phyloP scores from a whole-genome alignment of 495 filamentous ascomycete species.

The Bacidia rubella region DNA sequence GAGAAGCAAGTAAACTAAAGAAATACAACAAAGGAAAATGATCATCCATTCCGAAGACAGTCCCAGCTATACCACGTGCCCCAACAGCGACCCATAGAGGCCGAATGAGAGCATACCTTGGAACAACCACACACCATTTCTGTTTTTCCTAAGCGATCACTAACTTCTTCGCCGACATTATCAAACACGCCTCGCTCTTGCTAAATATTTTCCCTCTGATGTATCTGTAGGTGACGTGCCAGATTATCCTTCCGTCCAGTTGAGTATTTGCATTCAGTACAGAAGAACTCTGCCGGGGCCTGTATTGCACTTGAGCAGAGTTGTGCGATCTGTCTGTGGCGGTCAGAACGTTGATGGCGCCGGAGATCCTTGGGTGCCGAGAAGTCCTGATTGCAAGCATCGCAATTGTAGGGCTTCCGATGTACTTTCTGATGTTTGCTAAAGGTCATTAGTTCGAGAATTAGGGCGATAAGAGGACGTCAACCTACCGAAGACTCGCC shows the following conservation, averaged over 20 bases:
- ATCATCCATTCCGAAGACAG: too few species aligned
- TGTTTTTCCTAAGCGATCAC: too few species aligned
- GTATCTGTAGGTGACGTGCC: too few species aligned
- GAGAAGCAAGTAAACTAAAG: too few species aligned
- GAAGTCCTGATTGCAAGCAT: background rate
- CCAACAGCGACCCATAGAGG: too few species aligned
- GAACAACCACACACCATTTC: too few species aligned
- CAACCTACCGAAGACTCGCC: background rate
- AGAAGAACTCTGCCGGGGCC: background rate
- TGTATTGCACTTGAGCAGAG: background rate
- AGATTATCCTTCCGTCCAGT: background rate
- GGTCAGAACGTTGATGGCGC: background rate
- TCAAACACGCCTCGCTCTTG: too few species aligned
- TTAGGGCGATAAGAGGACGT: background rate
- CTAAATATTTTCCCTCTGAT: too few species aligned
- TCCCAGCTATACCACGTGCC: too few species aligned
- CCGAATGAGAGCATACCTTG: too few species aligned
- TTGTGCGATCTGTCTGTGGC: background rate
- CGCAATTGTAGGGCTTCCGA: background rate
- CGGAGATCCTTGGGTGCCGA: background rate
- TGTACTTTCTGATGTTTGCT: background rate
- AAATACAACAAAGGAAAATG: too few species aligned
- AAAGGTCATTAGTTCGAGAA: background rate
- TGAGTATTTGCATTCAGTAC: background rate
- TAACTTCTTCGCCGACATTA: too few species aligned